A percentile compares a stretch with the other conserved stretches of the same genome.
These are phyloP conservation scores for Volvox reticuliferus DNA, from an alignment of 139 green algal genomes.

Conservation along the genomic window DNA sequence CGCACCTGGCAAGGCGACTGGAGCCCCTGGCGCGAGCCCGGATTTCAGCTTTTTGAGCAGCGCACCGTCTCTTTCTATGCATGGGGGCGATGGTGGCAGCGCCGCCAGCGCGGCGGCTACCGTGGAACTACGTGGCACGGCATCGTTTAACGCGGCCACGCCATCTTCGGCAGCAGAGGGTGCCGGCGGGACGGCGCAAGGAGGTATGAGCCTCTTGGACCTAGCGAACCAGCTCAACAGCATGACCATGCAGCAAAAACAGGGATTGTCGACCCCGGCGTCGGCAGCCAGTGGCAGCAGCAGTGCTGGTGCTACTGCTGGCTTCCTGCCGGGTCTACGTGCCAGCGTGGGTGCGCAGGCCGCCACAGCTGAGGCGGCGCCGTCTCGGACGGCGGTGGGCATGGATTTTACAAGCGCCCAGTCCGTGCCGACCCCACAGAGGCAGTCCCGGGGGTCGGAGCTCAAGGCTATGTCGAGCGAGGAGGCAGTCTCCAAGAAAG, in stretches of 20 bases:
- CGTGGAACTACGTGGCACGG: background rate
- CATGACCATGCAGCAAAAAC: conserved; percentile 36
- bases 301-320: background rate
- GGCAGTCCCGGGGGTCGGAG: background rate
- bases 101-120: background rate
- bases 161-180: no score
- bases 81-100: background rate
- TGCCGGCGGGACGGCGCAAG: background rate
- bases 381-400: background rate
- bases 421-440: background rate
- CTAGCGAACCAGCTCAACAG: conserved; percentile 43
- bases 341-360: no score
- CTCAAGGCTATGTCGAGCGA: background rate
- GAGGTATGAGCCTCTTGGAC: conserved; percentile 18
- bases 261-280: background rate
- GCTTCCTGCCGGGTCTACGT: background rate
- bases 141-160: no score
- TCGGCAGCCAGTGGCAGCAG: background rate
- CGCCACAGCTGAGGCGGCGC: no score
- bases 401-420: background rate
- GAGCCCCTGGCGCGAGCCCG: no score
- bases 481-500: background rate
- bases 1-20: no score
- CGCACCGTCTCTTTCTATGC: no score
- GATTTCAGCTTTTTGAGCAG: no score